phyloP scores from a whole-genome alignment of 192 early-diverging fungal genomes.

The Oehlia diaphana region DNA sequence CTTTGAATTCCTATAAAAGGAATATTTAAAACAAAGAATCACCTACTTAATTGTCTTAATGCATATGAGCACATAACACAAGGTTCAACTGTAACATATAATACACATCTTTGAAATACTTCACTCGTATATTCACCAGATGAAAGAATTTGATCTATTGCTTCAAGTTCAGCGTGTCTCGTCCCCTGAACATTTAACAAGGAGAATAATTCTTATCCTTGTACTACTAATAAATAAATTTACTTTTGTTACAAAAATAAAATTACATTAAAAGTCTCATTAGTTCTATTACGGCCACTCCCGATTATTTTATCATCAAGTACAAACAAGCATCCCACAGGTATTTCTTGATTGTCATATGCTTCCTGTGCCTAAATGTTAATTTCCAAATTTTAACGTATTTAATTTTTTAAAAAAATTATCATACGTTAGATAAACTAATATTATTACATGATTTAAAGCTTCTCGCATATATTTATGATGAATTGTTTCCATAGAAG shows the following conservation, averaged over 20 bases:
- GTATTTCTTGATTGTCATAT: slow-evolving; percentile 79
- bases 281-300: slow-evolving; percentile 85
- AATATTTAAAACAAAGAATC: neutral
- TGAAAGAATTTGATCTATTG: slow-evolving; percentile 76
- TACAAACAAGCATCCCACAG: slow-evolving; percentile 96
- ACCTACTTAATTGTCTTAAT: slow-evolving; percentile 69
- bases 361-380: slow-evolving; percentile 76
- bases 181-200: slow-evolving; percentile 62
- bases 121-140: slow-evolving; percentile 36
- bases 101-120: slow-evolving; percentile 54
- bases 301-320: slow-evolving; percentile 66
- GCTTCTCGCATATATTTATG: slow-evolving; percentile 40
- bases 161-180: slow-evolving; percentile 93
- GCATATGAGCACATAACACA: slow-evolving; percentile 98
- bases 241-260: neutral
- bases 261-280: slow-evolving; percentile 80
- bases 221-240: neutral
- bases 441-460: slow-evolving; percentile 34
- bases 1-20: neutral
- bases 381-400: neutral
- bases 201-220: neutral
- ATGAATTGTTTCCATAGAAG: slow-evolving; percentile 22
- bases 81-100: slow-evolving; percentile 98
- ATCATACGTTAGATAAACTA: neutral
- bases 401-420: neutral